phyloP scores from a whole-genome alignment of 163 green algal genomes.

The Scenedesmus sp. region DNA sequence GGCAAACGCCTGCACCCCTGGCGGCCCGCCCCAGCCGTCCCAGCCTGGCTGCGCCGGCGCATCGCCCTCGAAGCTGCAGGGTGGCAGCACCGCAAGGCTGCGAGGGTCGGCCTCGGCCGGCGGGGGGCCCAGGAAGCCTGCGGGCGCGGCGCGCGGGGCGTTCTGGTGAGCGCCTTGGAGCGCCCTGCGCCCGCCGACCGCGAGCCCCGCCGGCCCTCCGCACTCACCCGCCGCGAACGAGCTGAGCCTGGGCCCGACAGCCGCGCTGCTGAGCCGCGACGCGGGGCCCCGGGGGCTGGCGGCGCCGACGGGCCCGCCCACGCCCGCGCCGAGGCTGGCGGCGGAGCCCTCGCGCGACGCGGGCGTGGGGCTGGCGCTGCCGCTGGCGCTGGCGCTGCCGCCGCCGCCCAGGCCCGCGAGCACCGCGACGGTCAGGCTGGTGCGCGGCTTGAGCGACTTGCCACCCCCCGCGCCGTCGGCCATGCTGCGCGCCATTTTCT shows the following conservation, averaged over 20 bases:
- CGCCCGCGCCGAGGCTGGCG: no score
- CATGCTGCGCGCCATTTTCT: neutral
- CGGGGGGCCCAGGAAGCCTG: neutral
- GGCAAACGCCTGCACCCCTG: neutral
- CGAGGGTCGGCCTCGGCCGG: neutral
- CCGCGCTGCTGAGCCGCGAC: no score
- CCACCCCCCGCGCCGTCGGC: neutral
- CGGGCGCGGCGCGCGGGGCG: neutral
- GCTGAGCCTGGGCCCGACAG: no score
- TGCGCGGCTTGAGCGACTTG: neutral
- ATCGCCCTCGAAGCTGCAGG: constrained; percentile 7
- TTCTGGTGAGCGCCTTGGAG: neutral
- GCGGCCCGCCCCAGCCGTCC: constrained; percentile 1
- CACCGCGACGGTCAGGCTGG: no score
- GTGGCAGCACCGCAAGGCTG: neutral
- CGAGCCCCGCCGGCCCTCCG: neutral
- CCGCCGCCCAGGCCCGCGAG: no score
- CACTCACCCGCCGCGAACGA: no score
- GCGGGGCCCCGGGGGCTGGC: no score
- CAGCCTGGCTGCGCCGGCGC: constrained; percentile 31
- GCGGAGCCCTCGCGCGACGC: no score
- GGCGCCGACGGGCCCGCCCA: no score
- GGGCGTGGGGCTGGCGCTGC: no score
- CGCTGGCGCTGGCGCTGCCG: no score
- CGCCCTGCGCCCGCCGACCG: neutral